Evolutionary conservation across 2,329 filamentous ascomycete genomes (phyloP).

Genomic region (Calcarisporium arbuscula): DNA sequence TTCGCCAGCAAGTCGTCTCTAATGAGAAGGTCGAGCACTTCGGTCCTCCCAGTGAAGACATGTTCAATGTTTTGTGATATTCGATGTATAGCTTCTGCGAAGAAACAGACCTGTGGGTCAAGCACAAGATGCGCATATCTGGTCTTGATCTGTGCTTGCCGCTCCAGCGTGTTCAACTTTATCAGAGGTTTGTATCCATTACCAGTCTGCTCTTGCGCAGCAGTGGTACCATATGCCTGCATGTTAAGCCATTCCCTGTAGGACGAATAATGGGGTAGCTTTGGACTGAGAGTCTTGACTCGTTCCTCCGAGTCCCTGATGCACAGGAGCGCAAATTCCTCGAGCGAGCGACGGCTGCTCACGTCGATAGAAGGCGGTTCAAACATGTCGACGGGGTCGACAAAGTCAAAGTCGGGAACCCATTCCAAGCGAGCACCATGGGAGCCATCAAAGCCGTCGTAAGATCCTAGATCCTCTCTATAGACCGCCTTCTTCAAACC

Average conservation of each 20-base stretch:
- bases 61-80: not conserved
- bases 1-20: not conserved
- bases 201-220: no score
- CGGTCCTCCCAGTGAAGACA: not conserved
- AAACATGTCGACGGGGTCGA: not conserved
- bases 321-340: not conserved
- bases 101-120: no score
- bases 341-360: no score
- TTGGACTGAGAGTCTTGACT: not conserved
- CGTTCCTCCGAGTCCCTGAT: not conserved
- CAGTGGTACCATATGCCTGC: no score
- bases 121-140: no score
- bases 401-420: slow-evolving; percentile 1
- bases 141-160: no score
- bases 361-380: not conserved
- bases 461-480: no score
- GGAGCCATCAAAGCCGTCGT: no score
- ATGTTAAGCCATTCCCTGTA: not conserved
- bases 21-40: not conserved
- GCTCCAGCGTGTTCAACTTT: no score
- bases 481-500: no score
- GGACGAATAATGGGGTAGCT: no score
- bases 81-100: not conserved
- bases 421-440: slow-evolving; percentile 1
- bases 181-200: no score